Base-by-base conservation (phyloP, 83 land plant species). In the Isoetes engelmannii region DNA sequence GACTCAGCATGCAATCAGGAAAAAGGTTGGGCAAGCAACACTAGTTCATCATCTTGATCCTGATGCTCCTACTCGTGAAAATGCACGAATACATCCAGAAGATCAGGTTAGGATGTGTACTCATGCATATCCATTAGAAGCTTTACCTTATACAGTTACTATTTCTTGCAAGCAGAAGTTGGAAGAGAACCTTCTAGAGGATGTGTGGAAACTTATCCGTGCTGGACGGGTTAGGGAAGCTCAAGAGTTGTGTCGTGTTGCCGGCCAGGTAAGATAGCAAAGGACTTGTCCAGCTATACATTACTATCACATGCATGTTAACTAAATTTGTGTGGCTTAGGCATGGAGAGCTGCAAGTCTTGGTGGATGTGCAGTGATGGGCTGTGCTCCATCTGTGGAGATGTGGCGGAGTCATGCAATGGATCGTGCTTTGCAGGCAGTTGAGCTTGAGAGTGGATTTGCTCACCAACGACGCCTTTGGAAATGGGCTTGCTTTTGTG, bases 61-160 rank as follows among this genome's bases (percentile, higher is more conserved):
- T 75, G 99, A 96, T 84, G 99, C 99, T 43, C 97, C 99, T 56
- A 89, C 97, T 20, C 86, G 99, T 6, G 97, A 96, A 71, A 76
- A 76, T 28, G 87, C 89, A 42, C 82, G 71, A 7, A 70, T 73
- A 19, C 79, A 87, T 65, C 80, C 87, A 48, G 99, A 92, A 83
- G 99, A 96, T 69, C 92, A 83, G 74, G 97, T 91, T 72, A 28
- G 37, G 37, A 28, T 28, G 37, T 28, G 37, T 28, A 18, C 28
- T 4, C 19, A 19, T 59, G 12, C 62, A 12, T 12, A 59, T 28
- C 2, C 37, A 28, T 28, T 28, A 12, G 4, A 7, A 42, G 18
- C 2, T 18, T 59, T 18, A 19, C 28, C 19, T 59, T 59, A 42
- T 18, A 19, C 4, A 18, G 3, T 8, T 51, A 12, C 15, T 3